These are phyloP conservation scores for Acanthamoeba quina DNA, from an alignment of 208 protist species.

Conservation along the genomic window DNA sequence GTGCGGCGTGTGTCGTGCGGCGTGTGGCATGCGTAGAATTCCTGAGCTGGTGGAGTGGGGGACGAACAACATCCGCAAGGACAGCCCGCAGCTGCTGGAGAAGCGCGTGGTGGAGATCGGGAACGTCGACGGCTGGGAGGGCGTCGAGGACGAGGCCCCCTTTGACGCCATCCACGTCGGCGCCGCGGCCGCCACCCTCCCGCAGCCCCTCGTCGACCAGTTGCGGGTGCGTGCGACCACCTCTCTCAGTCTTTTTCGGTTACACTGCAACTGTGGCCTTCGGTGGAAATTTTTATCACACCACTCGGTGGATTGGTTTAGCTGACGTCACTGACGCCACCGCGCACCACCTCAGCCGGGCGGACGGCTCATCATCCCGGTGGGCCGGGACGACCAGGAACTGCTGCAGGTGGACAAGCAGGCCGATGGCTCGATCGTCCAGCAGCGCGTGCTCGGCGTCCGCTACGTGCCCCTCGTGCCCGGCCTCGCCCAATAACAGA, in stretches of 20 bases:
- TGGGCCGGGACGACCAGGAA: constrained; percentile 74
- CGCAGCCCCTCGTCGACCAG: constrained; percentile 82
- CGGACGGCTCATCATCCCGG: constrained; percentile 84
- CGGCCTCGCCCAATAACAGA: not conserved
- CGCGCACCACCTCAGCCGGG: not conserved
- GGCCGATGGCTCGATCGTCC: constrained; percentile 4
- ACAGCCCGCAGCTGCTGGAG: constrained; percentile 77
- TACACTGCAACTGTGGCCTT: too few species aligned
- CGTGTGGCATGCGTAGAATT: constrained; percentile 58
- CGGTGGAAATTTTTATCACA: too few species aligned
- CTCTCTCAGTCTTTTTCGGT: too few species aligned
- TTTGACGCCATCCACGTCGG: constrained; percentile 88
- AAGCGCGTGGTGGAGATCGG: constrained; percentile 25
- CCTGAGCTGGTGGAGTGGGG: constrained; percentile 77
- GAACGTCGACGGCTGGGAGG: constrained; percentile 81
- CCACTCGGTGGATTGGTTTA: too few species aligned
- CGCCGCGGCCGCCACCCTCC: constrained; percentile 68
- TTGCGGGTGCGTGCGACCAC: constrained; percentile 52
- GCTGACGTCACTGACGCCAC: not conserved
- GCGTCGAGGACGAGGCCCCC: constrained; percentile 71
- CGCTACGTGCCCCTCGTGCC: constrained; percentile 69
- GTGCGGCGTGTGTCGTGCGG: not conserved
- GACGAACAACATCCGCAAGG: constrained; percentile 75
- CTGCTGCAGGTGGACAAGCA: constrained; percentile 71
- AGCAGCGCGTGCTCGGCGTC: constrained; percentile 17